Conservation (phyloP, 805 yeast species). For the Starmera dryadoides region DNA sequence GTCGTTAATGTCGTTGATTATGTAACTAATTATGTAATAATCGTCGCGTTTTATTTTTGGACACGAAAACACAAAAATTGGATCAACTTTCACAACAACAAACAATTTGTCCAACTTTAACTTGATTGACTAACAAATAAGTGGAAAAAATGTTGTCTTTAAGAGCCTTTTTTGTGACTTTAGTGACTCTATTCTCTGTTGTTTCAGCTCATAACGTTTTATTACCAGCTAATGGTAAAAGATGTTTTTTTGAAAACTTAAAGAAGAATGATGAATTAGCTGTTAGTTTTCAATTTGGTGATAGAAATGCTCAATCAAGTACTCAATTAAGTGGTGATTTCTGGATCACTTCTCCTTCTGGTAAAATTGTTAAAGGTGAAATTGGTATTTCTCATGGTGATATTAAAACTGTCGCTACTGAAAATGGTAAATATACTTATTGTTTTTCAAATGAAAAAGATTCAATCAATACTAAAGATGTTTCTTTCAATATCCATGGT, state of each 20-base stretch:
- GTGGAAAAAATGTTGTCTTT: neutral
- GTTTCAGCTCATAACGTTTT: slow-evolving; percentile 70
- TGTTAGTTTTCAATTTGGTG: slow-evolving; percentile 88
- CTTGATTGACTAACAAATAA: neutral
- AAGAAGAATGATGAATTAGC: slow-evolving; percentile 81
- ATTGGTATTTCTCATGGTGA: slow-evolving; percentile 75
- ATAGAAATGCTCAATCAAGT: slow-evolving; percentile 67
- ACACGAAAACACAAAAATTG: neutral
- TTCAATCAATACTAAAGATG: slow-evolving; percentile 71
- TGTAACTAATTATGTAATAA: neutral
- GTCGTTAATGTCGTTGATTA: neutral
- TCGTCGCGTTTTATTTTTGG: neutral
- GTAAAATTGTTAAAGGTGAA: slow-evolving; percentile 43
- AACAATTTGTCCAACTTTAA: neutral
- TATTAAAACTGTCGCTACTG: slow-evolving; percentile 54
- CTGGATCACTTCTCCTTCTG: slow-evolving; percentile 23
- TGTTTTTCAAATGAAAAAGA: slow-evolving; percentile 89
- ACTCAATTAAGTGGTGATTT: slow-evolving; percentile 67
- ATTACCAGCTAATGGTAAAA: slow-evolving; percentile 75
- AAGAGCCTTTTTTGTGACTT: neutral
- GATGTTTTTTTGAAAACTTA: slow-evolving; percentile 82
- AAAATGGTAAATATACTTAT: slow-evolving; percentile 71
- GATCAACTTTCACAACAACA: neutral
- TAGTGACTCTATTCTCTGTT: neutral
- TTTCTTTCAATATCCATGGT: slow-evolving; percentile 92